Conservation (phyloP, 768 basidiomycete genomes). For the Tulasnella calospora region DNA sequence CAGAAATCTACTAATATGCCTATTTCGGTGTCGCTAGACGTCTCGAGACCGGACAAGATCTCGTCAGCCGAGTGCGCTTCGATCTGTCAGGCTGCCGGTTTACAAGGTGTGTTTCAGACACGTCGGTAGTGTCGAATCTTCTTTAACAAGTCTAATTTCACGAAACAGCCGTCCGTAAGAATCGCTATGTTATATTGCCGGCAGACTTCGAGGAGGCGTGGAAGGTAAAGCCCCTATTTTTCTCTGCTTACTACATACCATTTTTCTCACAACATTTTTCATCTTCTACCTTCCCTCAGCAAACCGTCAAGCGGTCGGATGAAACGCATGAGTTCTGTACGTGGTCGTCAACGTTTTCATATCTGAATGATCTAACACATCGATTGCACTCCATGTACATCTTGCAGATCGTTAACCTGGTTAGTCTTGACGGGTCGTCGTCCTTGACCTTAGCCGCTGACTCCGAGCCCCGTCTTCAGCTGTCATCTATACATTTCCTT, state of each 20-base stretch:
- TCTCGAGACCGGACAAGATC: constrained; percentile 91
- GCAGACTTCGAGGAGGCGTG: constrained; percentile 99
- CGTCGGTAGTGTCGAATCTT: background rate
- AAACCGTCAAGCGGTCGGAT: constrained; percentile 93
- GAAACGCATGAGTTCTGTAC: constrained; percentile 96
- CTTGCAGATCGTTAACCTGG: constrained; percentile 12
- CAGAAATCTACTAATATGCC: constrained; percentile 21
- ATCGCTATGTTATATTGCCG: constrained; percentile 94
- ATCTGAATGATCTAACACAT: background rate
- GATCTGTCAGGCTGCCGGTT: constrained; percentile 92
- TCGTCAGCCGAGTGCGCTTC: constrained; percentile 95
- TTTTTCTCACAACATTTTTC: constrained; percentile 6
- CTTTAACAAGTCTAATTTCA: background rate
- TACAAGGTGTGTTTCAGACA: constrained; percentile 62
- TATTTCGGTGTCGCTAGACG: constrained; percentile 51
- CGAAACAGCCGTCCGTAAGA: constrained; percentile 83
- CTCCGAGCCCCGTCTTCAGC: background rate
- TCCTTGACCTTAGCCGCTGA: background rate
- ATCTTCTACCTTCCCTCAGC: constrained; percentile 45
- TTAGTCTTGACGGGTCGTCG: background rate
- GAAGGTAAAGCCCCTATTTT: constrained; percentile 67
- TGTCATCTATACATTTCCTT: background rate
- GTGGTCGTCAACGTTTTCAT: constrained; percentile 29
- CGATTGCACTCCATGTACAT: background rate
- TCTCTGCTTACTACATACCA: constrained; percentile 35